Conservation (phyloP, 768 basidiomycete species). For the Kondoa subrosea region DNA sequence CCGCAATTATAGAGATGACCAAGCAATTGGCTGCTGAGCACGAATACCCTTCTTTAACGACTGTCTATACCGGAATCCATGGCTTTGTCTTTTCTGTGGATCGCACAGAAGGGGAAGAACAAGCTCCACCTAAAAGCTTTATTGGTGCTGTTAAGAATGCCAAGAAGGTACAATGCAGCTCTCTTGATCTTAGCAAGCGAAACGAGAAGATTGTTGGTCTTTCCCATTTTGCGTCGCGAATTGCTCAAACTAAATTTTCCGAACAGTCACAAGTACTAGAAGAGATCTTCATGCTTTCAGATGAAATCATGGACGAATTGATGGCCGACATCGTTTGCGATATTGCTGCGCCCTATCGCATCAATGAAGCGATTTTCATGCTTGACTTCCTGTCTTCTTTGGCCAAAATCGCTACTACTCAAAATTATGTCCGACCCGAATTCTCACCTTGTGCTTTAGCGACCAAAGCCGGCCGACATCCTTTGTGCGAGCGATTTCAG, state of each 20-base stretch:
- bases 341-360: conserved; percentile 68
- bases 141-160: conserved; percentile 26
- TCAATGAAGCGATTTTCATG: conserved; percentile 77
- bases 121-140: conserved; percentile 19
- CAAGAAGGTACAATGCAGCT: conserved; percentile 24
- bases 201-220: conserved; percentile 5
- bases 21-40: conserved; percentile 2
- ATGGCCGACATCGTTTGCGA: conserved; percentile 51
- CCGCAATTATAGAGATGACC: not conserved
- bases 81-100: conserved; percentile 23
- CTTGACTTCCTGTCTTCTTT: conserved; percentile 65
- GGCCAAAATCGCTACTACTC: not conserved
- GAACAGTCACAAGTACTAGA: conserved; percentile 63
- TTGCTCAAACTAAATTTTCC: no score
- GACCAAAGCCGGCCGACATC: conserved; percentile 18
- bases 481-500: conserved; percentile 15
- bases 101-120: conserved; percentile 20
- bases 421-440: conserved; percentile 17
- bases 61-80: conserved; percentile 8
- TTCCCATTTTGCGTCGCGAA: no score
- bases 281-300: conserved; percentile 40
- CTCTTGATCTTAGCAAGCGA: conserved; percentile 21
- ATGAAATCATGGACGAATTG: conserved; percentile 62
- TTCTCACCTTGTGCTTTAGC: conserved; percentile 17
- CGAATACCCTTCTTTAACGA: conserved; percentile 1